These are phyloP conservation scores for Whalleya microplaca DNA, from an alignment of 2,329 filamentous ascomycete species.

Conservation along the genomic window DNA sequence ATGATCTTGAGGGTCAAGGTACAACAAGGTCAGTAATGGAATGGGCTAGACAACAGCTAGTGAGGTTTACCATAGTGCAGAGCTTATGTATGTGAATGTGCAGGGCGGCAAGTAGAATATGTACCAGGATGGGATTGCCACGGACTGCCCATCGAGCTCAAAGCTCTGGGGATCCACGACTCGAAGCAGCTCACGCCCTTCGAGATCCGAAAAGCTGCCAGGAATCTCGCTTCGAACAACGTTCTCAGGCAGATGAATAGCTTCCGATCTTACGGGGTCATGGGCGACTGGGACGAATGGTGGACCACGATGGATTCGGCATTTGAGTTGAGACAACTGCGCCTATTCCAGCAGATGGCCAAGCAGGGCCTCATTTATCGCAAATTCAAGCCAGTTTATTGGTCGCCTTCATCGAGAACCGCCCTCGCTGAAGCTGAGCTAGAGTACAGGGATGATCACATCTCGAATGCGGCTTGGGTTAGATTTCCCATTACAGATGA, in stretches of 20 bases:
- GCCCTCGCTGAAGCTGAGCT: conserved; percentile 84
- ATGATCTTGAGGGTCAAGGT: conserved; percentile 84
- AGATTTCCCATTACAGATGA: conserved; percentile 69
- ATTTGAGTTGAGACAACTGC: conserved; percentile 76
- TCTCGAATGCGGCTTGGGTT: conserved; percentile 76
- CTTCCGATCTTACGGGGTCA: conserved; percentile 75
- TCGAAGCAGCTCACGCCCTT: conserved; percentile 53
- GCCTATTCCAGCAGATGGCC: conserved; percentile 76
- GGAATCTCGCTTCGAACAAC: conserved; percentile 68
- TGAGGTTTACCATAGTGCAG: conserved; percentile 1
- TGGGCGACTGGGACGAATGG: conserved; percentile 77
- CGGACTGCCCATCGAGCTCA: conserved; percentile 94
- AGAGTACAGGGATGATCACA: conserved; percentile 78
- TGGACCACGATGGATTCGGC: conserved; percentile 80
- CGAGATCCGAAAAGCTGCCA: conserved; percentile 66
- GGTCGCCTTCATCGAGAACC: conserved; percentile 78
- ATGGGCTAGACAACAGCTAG: not conserved
- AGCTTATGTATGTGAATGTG: conserved; percentile 17
- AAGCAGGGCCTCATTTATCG: conserved; percentile 75
- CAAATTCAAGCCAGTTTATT: conserved; percentile 82
- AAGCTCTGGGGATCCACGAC: conserved; percentile 69
- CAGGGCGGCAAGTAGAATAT: conserved; percentile 72
- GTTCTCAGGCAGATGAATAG: conserved; percentile 73
- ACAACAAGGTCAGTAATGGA: conserved; percentile 56
- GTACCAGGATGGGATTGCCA: conserved; percentile 98